Evolutionary conservation across 2,329 filamentous ascomycete genomes (phyloP), one percentile per base, ranked within the genome.

Genomic region (Ceratocystiopsis minuta): DNA sequence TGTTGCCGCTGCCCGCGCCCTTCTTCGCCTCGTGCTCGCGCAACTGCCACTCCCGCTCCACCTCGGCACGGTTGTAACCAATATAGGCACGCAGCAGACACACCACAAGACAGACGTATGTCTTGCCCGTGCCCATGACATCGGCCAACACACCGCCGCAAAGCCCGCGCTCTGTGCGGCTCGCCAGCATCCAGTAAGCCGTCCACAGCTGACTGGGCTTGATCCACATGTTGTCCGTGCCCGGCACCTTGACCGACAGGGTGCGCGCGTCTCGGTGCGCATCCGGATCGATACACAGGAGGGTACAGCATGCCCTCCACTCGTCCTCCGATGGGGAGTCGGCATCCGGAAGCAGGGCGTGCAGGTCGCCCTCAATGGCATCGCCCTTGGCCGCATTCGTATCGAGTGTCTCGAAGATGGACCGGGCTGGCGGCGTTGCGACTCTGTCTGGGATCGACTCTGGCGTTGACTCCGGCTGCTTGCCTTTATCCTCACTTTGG

Each of bases 121-220:
- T 49, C 45, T 51, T 51, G 37, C 48, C 49, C 9, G 49, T 50
- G 38, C 48, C 49, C 48, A 50, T 49, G 33, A 48, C 49, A 34
- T 52, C 50, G 28, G 50, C 50, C 35, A 52, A 43, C 16, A 51
- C 42, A 9, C 50, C 50, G 18, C 50, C 50, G 33, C 40, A 39
- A 12, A 51, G 40, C 6, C 37, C 47, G 31, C 50, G 49, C 15
- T 44, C 40, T 4, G 37, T 41, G 6, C 49, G 48, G 44, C 45
- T 46, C 14, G 43, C 37, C 31, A 52, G 40, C 50, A 52, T 52
- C 46, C 48, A 48, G 42, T 49, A 48, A 2, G 49, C 50, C 31
- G 50, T 48, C 49, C 45, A 47, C 12, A 49, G 46, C 45, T 52
- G 50, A 43, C 48, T 45, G 6, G 50, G 50, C 46, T 43, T 46